These are phyloP conservation scores for Gossypium turneri DNA, from an alignment of 345 rosid species.

Conservation along the genomic window DNA sequence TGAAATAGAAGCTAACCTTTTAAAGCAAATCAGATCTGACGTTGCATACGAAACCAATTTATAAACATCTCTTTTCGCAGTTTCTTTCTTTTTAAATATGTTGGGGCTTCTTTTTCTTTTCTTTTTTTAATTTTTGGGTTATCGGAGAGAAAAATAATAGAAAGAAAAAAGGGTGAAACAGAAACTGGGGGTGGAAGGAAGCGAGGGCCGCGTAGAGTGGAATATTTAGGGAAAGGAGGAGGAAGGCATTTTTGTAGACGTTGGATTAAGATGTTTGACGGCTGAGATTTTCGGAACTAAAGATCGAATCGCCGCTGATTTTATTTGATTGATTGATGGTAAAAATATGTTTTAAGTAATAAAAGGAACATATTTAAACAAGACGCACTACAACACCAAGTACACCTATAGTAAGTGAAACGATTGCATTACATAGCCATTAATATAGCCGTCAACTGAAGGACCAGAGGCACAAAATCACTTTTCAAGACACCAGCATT, in stretches of 20 bases:
- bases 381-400: too few relatives aligned
- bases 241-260: not conserved
- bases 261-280: not conserved
- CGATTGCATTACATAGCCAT: too few relatives aligned
- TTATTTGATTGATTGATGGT: not conserved
- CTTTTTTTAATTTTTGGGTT: not conserved
- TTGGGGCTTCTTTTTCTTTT: not conserved
- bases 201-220: not conserved
- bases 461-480: too few relatives aligned
- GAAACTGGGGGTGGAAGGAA: not conserved
- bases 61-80: not conserved
- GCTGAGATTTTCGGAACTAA: not conserved
- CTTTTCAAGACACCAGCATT: too few relatives aligned
- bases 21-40: conserved; percentile 1
- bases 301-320: not conserved
- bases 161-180: not conserved
- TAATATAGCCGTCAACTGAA: too few relatives aligned
- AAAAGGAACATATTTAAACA: too few relatives aligned
- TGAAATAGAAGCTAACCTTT: conserved; percentile 1
- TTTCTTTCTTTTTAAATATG: not conserved
- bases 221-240: not conserved
- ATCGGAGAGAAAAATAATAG: not conserved
- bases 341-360: too few relatives aligned
- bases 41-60: not conserved
- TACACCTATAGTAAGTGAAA: too few relatives aligned